Evolutionary conservation across 2,329 filamentous ascomycete species (phyloP).

Genomic region (Thermoascus crustaceus): DNA sequence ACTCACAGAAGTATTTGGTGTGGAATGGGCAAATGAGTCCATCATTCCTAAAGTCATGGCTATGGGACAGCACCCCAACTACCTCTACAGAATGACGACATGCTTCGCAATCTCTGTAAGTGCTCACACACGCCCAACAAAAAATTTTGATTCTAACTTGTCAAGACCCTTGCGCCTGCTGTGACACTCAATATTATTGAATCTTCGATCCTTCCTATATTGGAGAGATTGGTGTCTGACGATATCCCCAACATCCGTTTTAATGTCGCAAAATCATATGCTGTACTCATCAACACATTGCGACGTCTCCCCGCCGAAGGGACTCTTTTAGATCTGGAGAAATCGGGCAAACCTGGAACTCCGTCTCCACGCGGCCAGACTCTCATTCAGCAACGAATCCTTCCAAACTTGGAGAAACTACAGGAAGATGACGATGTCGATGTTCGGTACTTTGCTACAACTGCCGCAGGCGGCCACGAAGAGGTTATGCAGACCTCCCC

Average conservation of each 20-base stretch:
- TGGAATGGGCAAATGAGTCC: conserved; percentile 92
- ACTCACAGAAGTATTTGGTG: conserved; percentile 95
- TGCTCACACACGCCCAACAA: conserved; percentile 15
- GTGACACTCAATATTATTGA: conserved; percentile 90
- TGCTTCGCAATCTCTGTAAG: conserved; percentile 96
- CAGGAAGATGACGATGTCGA: conserved; percentile 97
- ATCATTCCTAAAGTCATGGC: conserved; percentile 98
- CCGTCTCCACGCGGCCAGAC: conserved; percentile 67
- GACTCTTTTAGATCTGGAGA: conserved; percentile 77
- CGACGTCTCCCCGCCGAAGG: conserved; percentile 83
- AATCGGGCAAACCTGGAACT: conserved; percentile 50
- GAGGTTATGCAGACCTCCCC: conserved; percentile 50
- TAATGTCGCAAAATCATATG: conserved; percentile 98
- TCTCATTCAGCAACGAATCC: conserved; percentile 74
- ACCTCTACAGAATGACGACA: conserved; percentile 99
- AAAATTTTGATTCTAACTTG: conserved; percentile 19
- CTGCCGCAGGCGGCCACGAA: conserved; percentile 56
- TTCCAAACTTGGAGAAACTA: conserved; percentile 87
- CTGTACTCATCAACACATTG: conserved; percentile 80
- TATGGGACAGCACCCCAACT: conserved; percentile 97
- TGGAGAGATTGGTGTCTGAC: conserved; percentile 86
- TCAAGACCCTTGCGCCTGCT: conserved; percentile 81
- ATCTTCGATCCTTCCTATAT: conserved; percentile 87
- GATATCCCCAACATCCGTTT: conserved; percentile 99
- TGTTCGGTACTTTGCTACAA: conserved; percentile 94